Percentiles rank a stretch among this genome's conserved stretches.
These are phyloP conservation scores for Botrytis deweyae DNA, from an alignment of 2,329 filamentous ascomycete species.

Conservation along the genomic window DNA sequence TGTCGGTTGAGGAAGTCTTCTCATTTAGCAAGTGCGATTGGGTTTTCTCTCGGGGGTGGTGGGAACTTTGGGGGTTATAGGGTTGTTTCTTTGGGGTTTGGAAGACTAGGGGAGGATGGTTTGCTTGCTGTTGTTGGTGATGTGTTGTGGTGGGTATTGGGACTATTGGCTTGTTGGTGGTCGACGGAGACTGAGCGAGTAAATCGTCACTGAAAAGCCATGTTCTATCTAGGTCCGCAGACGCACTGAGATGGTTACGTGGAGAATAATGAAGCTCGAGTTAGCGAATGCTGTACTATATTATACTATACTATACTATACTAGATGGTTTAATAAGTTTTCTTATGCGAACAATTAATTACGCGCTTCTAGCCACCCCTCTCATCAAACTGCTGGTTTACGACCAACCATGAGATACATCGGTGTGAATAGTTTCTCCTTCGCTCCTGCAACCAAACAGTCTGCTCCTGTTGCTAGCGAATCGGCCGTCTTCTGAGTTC, in stretches of 20 bases:
- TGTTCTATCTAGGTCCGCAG: too few species aligned
- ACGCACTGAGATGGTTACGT: background rate
- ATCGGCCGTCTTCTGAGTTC: conserved; percentile 92
- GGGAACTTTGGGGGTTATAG: background rate
- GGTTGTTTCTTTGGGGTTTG: background rate
- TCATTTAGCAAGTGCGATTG: background rate
- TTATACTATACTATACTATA: too few species aligned
- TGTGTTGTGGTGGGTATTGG: background rate
- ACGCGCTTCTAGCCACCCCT: background rate
- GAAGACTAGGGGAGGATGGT: background rate
- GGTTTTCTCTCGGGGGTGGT: background rate
- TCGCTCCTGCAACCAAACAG: conserved; percentile 79
- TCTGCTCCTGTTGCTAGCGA: conserved; percentile 79
- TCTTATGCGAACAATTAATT: background rate
- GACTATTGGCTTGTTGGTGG: background rate
- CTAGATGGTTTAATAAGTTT: background rate
- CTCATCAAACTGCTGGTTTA: conserved; percentile 60
- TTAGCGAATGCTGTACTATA: background rate
- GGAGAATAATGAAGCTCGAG: background rate
- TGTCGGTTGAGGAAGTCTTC: background rate
- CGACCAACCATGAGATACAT: conserved; percentile 96
- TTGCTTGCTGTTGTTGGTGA: background rate
- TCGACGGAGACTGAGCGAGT: background rate
- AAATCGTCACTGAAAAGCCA: background rate
- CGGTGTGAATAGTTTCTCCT: conserved; percentile 87